Evolutionary conservation across 495 filamentous ascomycete genomes (phyloP).

Genomic region (Aspergillus baeticus): DNA sequence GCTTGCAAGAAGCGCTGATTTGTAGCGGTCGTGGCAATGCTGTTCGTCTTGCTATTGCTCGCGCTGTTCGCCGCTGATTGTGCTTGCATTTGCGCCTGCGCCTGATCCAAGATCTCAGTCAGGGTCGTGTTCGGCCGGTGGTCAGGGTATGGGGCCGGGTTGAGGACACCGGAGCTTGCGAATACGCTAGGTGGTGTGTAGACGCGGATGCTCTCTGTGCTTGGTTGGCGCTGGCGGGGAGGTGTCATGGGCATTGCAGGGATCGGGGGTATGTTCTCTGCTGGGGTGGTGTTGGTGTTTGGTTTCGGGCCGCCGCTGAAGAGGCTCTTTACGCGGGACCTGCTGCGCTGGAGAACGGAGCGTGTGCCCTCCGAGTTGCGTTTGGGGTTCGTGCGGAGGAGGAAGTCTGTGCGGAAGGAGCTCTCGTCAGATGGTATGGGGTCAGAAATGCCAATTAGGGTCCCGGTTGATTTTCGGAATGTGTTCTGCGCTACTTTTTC

Average conservation of each 20-base stretch:
- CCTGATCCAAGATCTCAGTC: slow-evolving; percentile 61
- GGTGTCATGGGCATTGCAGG: slow-evolving; percentile 32
- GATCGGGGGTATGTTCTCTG: slow-evolving; percentile 10
- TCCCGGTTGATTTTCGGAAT: slow-evolving; percentile 39
- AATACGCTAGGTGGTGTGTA: slow-evolving; percentile 61
- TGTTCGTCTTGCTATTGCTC: background rate
- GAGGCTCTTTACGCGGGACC: slow-evolving; percentile 37
- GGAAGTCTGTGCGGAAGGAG: slow-evolving; percentile 58
- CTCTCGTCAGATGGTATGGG: slow-evolving; percentile 52
- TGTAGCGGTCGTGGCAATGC: background rate
- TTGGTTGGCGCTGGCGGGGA: slow-evolving; percentile 48
- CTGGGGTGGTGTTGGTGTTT: background rate
- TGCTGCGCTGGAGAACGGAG: slow-evolving; percentile 36
- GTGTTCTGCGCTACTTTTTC: slow-evolving; percentile 24
- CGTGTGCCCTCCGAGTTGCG: slow-evolving; percentile 31
- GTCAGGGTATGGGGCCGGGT: slow-evolving; percentile 32
- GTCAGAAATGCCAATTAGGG: slow-evolving; percentile 51
- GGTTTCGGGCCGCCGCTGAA: slow-evolving; percentile 22
- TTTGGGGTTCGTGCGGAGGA: slow-evolving; percentile 36
- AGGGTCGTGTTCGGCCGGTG: slow-evolving; percentile 59
- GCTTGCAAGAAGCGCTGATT: slow-evolving; percentile 7
- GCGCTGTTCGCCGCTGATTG: background rate
- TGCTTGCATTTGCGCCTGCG: background rate
- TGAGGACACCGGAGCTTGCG: slow-evolving; percentile 25
- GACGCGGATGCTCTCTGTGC: slow-evolving; percentile 67